Evolutionary conservation across 345 rosid genomes (phyloP).

Genomic region (Hirschfeldia incana): DNA sequence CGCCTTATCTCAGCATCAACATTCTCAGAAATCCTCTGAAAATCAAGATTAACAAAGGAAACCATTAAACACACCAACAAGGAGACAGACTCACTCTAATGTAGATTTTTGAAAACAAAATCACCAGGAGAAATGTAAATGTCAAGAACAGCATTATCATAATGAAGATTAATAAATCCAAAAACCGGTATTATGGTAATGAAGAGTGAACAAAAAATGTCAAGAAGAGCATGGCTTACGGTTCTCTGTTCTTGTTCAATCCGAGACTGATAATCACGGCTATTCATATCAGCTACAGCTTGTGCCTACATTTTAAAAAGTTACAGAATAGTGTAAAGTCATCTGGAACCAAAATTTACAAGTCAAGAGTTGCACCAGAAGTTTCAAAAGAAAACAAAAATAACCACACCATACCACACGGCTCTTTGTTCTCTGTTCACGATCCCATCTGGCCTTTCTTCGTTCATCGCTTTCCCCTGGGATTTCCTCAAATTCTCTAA

Average conservation of each 20-base stretch:
- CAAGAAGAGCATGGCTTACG: slow-evolving; percentile 51
- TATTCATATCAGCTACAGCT: slow-evolving; percentile 92
- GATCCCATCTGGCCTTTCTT: slow-evolving; percentile 74
- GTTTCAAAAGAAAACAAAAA: slow-evolving; percentile 19
- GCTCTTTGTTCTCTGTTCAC: slow-evolving; percentile 72
- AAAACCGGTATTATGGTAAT: not conserved
- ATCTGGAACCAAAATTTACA: slow-evolving; percentile 7
- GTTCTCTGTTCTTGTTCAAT: slow-evolving; percentile 86
- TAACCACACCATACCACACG: slow-evolving; percentile 59
- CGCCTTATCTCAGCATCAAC: slow-evolving; percentile 66
- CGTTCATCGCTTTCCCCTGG: slow-evolving; percentile 87
- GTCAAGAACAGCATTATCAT: not conserved
- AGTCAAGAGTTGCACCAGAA: not conserved
- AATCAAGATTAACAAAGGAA: slow-evolving; percentile 29
- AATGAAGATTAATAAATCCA: slow-evolving; percentile 9
- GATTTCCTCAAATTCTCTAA: slow-evolving; percentile 73
- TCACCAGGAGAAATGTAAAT: not conserved
- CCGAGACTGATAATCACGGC: slow-evolving; percentile 71
- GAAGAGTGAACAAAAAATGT: not conserved
- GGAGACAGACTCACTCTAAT: slow-evolving; percentile 1
- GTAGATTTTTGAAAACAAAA: not conserved
- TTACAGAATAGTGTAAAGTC: slow-evolving; percentile 11
- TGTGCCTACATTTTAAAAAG: slow-evolving; percentile 54
- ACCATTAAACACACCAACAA: slow-evolving; percentile 8
- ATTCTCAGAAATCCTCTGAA: slow-evolving; percentile 79